Conservation (phyloP, 2,329 filamentous ascomycete genomes). For the Orbilia javanica region DNA sequence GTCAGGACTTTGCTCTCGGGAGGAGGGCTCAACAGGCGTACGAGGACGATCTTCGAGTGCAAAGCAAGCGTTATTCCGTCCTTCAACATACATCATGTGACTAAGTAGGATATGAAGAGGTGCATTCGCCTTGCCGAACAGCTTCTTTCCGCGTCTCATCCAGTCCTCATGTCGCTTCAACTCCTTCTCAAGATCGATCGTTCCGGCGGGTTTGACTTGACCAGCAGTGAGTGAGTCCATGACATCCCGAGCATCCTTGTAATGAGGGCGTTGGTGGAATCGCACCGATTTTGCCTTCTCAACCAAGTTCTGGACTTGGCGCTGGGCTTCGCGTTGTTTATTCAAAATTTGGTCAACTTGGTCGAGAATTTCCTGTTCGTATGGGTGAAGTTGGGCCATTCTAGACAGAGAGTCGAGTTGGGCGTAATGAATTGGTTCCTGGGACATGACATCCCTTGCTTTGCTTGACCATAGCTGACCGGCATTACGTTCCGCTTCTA, state of each 20-base stretch:
- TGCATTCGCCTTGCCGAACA: slow-evolving; percentile 98
- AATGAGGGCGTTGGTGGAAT: slow-evolving; percentile 83
- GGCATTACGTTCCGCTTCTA: slow-evolving; percentile 79
- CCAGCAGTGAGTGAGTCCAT: slow-evolving; percentile 88
- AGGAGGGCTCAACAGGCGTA: slow-evolving; percentile 90
- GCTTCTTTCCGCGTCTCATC: slow-evolving; percentile 98
- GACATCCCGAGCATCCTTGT: slow-evolving; percentile 88
- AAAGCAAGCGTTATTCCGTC: slow-evolving; percentile 91
- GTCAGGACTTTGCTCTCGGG: slow-evolving; percentile 79
- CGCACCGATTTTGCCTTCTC: slow-evolving; percentile 81
- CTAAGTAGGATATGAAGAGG: slow-evolving; percentile 94
- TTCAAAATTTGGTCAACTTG: slow-evolving; percentile 91
- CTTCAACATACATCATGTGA: slow-evolving; percentile 92
- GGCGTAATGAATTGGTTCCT: slow-evolving; percentile 90
- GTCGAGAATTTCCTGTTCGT: slow-evolving; percentile 82
- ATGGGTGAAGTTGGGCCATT: slow-evolving; percentile 78
- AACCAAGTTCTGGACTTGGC: slow-evolving; percentile 84
- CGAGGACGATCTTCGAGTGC: slow-evolving; percentile 89
- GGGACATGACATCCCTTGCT: slow-evolving; percentile 90
- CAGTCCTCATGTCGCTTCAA: slow-evolving; percentile 96
- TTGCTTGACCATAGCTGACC: slow-evolving; percentile 93
- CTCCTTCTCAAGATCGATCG: slow-evolving; percentile 91
- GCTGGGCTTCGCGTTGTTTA: slow-evolving; percentile 94
- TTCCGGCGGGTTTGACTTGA: slow-evolving; percentile 91
- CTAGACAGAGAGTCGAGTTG: slow-evolving; percentile 91